Percentiles rank a stretch among this genome's conserved stretches.
These are phyloP conservation scores for Piloderma croceum DNA, from an alignment of 768 basidiomycete species.

Conservation along the genomic window DNA sequence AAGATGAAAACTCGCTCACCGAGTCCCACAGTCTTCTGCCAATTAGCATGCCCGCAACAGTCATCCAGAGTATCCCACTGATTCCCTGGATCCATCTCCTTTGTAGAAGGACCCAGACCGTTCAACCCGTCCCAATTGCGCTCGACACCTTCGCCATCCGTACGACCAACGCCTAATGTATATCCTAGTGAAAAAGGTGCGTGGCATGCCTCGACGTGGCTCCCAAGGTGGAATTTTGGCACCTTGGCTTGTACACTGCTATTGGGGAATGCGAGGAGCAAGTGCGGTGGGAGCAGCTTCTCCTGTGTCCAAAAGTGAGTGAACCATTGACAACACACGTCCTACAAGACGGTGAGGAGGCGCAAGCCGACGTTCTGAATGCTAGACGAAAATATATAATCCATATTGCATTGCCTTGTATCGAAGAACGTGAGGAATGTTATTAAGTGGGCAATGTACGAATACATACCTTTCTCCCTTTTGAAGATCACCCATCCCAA, in stretches of 20 bases:
- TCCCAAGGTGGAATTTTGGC: slow-evolving; percentile 19
- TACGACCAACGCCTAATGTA: slow-evolving; percentile 16
- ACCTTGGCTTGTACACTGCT: slow-evolving; percentile 1
- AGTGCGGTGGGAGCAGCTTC: background rate
- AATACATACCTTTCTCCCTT: slow-evolving; percentile 26
- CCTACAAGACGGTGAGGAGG: slow-evolving; percentile 12
- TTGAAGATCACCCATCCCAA: slow-evolving; percentile 27
- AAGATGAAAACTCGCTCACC: slow-evolving; percentile 12
- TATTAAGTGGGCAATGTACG: background rate
- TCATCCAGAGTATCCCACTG: slow-evolving; percentile 13
- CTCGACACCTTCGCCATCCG: slow-evolving; percentile 27
- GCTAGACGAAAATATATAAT: slow-evolving; percentile 12
- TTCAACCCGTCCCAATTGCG: slow-evolving; percentile 22
- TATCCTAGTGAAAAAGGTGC: slow-evolving; percentile 25
- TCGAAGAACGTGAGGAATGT: background rate
- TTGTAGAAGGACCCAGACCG: slow-evolving; percentile 12
- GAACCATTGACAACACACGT: slow-evolving; percentile 18
- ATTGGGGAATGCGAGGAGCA: background rate
- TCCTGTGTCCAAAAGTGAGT: slow-evolving; percentile 9
- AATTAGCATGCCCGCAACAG: slow-evolving; percentile 9
- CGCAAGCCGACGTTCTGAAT: background rate
- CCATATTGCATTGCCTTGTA: slow-evolving; percentile 14
- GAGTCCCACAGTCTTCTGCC: slow-evolving; percentile 7
- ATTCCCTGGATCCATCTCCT: slow-evolving; percentile 24
- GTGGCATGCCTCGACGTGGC: slow-evolving; percentile 24